These are phyloP conservation scores for Sindora glabra DNA, from an alignment of 306 rosid species.

Conservation along the genomic window DNA sequence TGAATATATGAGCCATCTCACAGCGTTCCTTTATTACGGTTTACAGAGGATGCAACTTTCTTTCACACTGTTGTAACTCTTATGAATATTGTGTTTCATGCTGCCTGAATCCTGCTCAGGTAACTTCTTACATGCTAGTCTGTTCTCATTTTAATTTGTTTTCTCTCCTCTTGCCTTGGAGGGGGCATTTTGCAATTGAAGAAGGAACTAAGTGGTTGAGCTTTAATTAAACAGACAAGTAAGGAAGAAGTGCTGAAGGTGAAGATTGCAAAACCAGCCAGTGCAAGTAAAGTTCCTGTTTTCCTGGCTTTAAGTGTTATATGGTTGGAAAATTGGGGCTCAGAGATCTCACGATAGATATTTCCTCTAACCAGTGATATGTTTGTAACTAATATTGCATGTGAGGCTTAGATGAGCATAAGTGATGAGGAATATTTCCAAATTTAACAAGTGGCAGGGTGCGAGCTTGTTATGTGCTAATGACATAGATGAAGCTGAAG, in stretches of 20 bases:
- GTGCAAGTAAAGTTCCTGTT: conserved; percentile 57
- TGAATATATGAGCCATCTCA: neutral
- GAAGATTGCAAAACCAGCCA: conserved; percentile 64
- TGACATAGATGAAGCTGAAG: neutral
- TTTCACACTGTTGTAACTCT: conserved; percentile 80
- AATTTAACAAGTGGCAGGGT: conserved; percentile 8
- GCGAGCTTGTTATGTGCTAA: conserved; percentile 5
- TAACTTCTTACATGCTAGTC: conserved; percentile 19
- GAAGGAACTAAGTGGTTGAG: neutral
- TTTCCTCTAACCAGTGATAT: neutral
- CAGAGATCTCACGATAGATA: neutral
- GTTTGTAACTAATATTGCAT: neutral
- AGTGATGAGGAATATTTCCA: neutral
- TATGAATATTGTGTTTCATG: conserved; percentile 94
- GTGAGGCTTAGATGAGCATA: conserved; percentile 11
- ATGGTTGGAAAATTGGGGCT: neutral
- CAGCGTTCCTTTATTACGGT: neutral
- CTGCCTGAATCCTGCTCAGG: conserved; percentile 76
- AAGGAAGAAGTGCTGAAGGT: conserved; percentile 49
- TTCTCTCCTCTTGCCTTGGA: neutral
- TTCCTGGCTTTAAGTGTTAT: neutral
- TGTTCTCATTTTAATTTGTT: neutral
- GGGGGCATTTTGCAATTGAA: neutral
- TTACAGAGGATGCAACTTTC: conserved; percentile 78
- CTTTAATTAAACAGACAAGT: conserved; percentile 38